Evolutionary conservation across 768 basidiomycete genomes (phyloP), one percentile per base, ranked within the genome.

Genomic region (Auricularia heimuer): DNA sequence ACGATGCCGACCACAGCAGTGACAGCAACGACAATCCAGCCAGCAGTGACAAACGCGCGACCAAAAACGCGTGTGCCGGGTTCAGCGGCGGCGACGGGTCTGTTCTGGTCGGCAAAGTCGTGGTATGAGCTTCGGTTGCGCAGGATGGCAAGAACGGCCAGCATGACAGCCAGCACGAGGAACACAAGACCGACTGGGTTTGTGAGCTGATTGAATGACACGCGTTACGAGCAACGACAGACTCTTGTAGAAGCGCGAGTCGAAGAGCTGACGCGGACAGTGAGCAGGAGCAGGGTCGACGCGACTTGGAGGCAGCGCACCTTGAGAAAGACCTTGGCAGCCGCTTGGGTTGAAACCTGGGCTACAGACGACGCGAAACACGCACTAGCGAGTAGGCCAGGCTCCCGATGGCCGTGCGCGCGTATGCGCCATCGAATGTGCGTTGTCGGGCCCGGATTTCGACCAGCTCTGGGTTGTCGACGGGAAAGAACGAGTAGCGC

Each of bases 381-480:
- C 56, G 21, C 0, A 89, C 81, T 63, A 92, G 73, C 1, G 88
- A 81, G 70, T 89, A 91, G 0, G 89, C 87, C 2, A 94, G 79
- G 65, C 85, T 84, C 14, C 85, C 84, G 8, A 94, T 78, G 0
- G 90, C 90, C 0, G 86, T 88, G 34, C 91, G 84, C 45, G 80
- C 81, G 74, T 93, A 93, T 14, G 91, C 89, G 16, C 90, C 91
- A 63, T 92, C 83, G 71, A 92, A 92, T 0, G 92, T 94, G 51
- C 92, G 81, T 68, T 90, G 85, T 35, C 90, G 81, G 0, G 92
- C 92, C 14, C 92, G 82, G 18, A 94, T 74, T 71, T 94, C 91
- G 29, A 84, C 84, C 63, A 62, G 75, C 63, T 78, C 75, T 45
- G 74, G 70, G 10, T 70, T 68, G 67, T 78, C 78, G 47, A 72